Base-by-base conservation (phyloP, 768 basidiomycete genomes). In the Tricholoma sp. region DNA sequence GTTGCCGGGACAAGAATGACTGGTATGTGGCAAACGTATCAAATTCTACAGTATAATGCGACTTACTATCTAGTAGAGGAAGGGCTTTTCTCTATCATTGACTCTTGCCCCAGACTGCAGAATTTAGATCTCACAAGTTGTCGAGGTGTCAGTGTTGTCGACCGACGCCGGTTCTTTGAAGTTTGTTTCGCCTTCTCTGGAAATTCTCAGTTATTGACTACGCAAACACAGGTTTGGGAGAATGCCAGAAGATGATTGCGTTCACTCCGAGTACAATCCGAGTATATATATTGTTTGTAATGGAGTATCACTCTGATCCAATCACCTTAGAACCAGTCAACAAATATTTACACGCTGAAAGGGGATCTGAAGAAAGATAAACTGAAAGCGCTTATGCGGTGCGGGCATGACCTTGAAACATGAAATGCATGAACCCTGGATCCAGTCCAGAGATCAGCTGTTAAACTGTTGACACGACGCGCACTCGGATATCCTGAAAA, bases 141-240 rank as follows among this genome's bases (percentile, higher is more conserved):
- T 58, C 76, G 87, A 52, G 80, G 87, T 4, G 75, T 89, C 53
- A 72, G 63, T 6, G 76, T 88, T 4, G 73, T 73, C 0, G 84
- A 87, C 58, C 72, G 87, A 24, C 76, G 88, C 12, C 77, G 77
- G 6, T 84, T 89, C 61, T 89, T 89, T 61, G 84, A 88, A 74
- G 86, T 79, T 45, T 13, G 69, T 58, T 2, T 28, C 29, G 31
- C 33, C 32, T 31, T 41, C 41, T 29, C n/a, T 18, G 12, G 11
- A 39, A 1, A 11, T 28, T 12, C n/a, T 44, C 15, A 15, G 6
- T 8, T 13, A 41, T 44, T 31, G 10, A 45, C 9, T 24, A 50
- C 18, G n/a, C 51, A 61, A 61, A 53, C 57, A 31, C 29, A 73
- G 72, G 63, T 70, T 49, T 69, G 71, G 73, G 62, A 68, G 60